Percentiles rank a stretch among this genome's conserved stretches.
These are phyloP conservation scores for Sesbania bispinosa DNA, from an alignment of 306 rosid species.

Conservation along the genomic window DNA sequence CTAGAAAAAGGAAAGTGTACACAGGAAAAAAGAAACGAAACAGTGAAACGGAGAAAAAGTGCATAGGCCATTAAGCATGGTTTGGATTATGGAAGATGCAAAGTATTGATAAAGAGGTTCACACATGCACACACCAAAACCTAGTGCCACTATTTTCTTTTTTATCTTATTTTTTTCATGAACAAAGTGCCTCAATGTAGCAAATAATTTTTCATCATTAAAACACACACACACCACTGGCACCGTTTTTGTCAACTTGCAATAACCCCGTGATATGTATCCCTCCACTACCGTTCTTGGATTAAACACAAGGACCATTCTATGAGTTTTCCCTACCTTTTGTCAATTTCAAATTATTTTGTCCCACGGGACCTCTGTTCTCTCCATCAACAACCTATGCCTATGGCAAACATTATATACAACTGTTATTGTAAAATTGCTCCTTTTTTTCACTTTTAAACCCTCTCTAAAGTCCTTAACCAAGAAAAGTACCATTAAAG, in stretches of 20 bases:
- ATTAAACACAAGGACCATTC: slow-evolving; percentile 15
- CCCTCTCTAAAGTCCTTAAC: no score
- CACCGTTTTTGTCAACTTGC: slow-evolving; percentile 56
- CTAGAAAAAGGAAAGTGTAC: neutral
- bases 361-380: neutral
- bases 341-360: slow-evolving; percentile 30
- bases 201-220: slow-evolving; percentile 53
- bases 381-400: neutral
- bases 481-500: no score
- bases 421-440: neutral
- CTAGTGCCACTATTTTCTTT: no score
- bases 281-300: slow-evolving; percentile 16
- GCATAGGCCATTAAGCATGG: slow-evolving; percentile 43
- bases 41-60: slow-evolving; percentile 48
- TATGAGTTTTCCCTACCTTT: slow-evolving; percentile 13
- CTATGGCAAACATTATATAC: neutral
- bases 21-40: slow-evolving; percentile 2
- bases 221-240: slow-evolving; percentile 28
- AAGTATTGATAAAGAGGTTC: slow-evolving; percentile 5
- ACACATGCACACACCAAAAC: slow-evolving; percentile 34
- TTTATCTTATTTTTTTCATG: no score
- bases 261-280: slow-evolving; percentile 19
- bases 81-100: slow-evolving; percentile 19
- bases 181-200: slow-evolving; percentile 37
- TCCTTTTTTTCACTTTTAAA: neutral